Base-by-base conservation (phyloP, 1,284 basidiomycete genomes). In the Irpex sp. region DNA sequence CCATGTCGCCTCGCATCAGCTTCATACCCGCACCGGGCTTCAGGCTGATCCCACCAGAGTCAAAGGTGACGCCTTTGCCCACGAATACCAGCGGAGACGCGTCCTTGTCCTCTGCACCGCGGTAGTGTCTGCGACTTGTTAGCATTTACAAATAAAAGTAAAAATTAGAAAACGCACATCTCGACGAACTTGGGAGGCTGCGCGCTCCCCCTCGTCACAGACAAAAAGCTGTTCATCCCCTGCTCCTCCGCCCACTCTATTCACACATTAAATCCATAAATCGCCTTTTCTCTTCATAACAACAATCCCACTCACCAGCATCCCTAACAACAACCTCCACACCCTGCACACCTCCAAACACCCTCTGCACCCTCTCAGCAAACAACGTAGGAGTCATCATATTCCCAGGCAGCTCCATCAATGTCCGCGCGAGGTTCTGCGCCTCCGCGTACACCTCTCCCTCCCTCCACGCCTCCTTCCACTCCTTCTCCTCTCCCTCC, bases 21-120 rank as follows among this genome's bases (percentile, higher is more conserved):
- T 91, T 90, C 89, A 92, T 91, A 60, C 76, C 81, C 86, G 82
- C 80, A 47, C 82, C 74, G 18, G 89, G 85, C 77, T 96, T 96
- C 73, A 96, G 75, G 63, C 88, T 90, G 73, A 96, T 95, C 68
- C 94, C 94, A 79, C 94, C 94, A 5, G 88, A 86, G 74, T 95
- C 93, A 64, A 93, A 93, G 5, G 91, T 93, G 70, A 94, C 89
- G 61, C 92, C 94, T 68, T 96, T 96, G 53, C 94, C 94, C 49
- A 96, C 91, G 62, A 94, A 82, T 1, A 86, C 88, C 4, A 94
- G 78, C 8, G 90, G 90, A 58, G 80, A 79, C 0, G 80, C 84
- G 54, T 82, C 75, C 61, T 76, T 75, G 58, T 79, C 74, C 2
- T 81, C 70, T 5, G 85, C 86, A 36, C 93, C 93, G 48, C 88